A percentile compares a stretch with the other conserved stretches of the same genome.
Evolutionary conservation across 306 rosid genomes (phyloP).

Genomic region (Sphenostylis stenocarpa): DNA sequence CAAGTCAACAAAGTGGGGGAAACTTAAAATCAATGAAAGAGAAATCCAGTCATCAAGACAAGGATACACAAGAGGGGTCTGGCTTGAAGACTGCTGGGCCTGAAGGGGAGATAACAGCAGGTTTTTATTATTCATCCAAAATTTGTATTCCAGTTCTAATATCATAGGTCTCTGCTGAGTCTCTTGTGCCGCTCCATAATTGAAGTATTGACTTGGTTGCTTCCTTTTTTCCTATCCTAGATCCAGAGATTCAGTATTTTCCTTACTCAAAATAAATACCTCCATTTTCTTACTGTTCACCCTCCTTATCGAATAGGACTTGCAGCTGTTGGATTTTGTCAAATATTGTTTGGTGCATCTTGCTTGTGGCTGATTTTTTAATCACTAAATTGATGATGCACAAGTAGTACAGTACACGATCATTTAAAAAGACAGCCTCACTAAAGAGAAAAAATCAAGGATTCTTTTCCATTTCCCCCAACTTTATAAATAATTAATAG

Average conservation of each 20-base stretch:
- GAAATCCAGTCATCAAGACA: conserved; percentile 54
- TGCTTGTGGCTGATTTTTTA: conserved; percentile 22
- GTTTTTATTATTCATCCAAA: conserved; percentile 38
- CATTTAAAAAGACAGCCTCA: conserved; percentile 8
- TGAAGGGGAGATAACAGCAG: conserved; percentile 65
- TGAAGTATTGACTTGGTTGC: conserved; percentile 7
- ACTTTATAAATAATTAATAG: conserved; percentile 1
- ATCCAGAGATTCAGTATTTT: conserved; percentile 13
- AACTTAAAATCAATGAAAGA: conserved; percentile 61
- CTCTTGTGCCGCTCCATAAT: conserved; percentile 8
- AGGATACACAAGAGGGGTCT: conserved; percentile 49
- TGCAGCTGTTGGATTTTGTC: conserved; percentile 3
- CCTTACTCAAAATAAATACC: conserved; percentile 20
- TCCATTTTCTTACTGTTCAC: background rate
- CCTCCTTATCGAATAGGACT: conserved; percentile 1
- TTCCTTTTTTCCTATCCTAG: conserved; percentile 13
- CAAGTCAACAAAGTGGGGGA: conserved; percentile 60
- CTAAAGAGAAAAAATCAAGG: background rate
- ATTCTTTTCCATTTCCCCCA: background rate
- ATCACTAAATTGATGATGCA: conserved; percentile 27
- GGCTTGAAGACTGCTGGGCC: conserved; percentile 62
- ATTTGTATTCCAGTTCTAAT: conserved; percentile 21
- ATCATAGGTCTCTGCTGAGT: background rate
- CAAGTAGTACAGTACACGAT: background rate
- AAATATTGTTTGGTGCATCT: conserved; percentile 14